phyloP scores from a whole-genome alignment of 2,329 filamentous ascomycete species.

The Biscogniauxia marginata region DNA sequence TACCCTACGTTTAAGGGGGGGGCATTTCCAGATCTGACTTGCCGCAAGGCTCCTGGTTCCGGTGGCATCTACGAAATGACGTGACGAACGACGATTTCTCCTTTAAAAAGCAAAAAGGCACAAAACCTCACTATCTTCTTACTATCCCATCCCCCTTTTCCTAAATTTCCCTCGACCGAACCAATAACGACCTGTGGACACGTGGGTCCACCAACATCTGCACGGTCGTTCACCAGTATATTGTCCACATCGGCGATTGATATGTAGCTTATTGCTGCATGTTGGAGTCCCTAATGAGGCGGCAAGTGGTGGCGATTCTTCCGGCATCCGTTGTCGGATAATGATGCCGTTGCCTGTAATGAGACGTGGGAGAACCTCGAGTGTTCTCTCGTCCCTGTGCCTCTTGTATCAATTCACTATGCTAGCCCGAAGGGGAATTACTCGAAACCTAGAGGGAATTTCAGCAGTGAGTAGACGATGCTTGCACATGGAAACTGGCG shows the following conservation, averaged over 20 bases:
- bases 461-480: neutral
- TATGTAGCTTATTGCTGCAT: neutral
- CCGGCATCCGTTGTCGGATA: neutral
- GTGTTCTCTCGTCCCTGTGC: neutral
- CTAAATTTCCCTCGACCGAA: neutral
- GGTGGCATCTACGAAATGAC: slow-evolving; percentile 45
- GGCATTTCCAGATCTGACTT: slow-evolving; percentile 58
- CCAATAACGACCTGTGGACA: neutral
- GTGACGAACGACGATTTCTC: slow-evolving; percentile 37
- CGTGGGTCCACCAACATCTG: neutral
- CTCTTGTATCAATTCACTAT: neutral
- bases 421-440: neutral
- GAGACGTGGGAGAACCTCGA: neutral
- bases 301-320: neutral
- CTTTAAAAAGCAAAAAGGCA: slow-evolving; percentile 24
- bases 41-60: slow-evolving; percentile 57
- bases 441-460: neutral
- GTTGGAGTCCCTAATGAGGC: neutral
- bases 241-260: neutral
- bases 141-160: neutral
- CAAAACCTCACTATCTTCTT: slow-evolving; percentile 5
- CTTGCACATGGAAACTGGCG: neutral
- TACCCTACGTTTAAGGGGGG: slow-evolving; percentile 44
- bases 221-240: neutral
- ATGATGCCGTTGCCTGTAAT: neutral